Evolutionary conservation across 2,329 filamentous ascomycete genomes (phyloP), one percentile per base, ranked within the genome.

Genomic region (Cladosporium sp.): DNA sequence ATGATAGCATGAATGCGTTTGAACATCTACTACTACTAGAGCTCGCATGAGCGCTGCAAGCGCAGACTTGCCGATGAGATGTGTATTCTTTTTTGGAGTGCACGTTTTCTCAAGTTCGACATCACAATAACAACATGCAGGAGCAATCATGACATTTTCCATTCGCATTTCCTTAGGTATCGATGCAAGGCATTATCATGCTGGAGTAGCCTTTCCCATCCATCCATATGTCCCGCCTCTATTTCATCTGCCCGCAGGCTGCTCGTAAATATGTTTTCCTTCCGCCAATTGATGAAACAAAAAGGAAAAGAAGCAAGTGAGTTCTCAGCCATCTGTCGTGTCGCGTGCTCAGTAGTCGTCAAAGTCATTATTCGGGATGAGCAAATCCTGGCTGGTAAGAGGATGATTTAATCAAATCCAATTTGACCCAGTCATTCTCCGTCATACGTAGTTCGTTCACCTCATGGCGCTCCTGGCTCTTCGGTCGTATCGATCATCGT

Each of bases 401-500:
- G 18, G 52, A 21, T 47, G n/a, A 10, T 12, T 6, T 18, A 12
- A 47, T 44, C 38, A 32, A 10, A 32, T 32, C 30, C 11, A 15
- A 14, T 36, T 15, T 30, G n/a, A 30, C 18, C 52, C 52, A 14
- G 10, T 34, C 52, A 34, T 34, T 15, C 8, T 15, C 8, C 6
- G n/a, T 44, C 38, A n/a, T 21, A 2, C 38, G 2, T 14, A 11
- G 3, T 4, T 32, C 12, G n/a, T 59, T 49, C 49, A 60, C 24
- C 58, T 49, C 57, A 59, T 62, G 15, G 32, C 32, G 14, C 59
- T 62, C 58, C 64, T 60, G 11, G 51, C 64, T 21, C 64, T 55
- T 18, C 64, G 21, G 24, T 66, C 64, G 28, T 66, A 66, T 8
- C 60, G 54, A n/a, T 67, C 65, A 21, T 66, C 65, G 21, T 66